These are phyloP conservation scores for Hylodesmum podocarpum DNA, from an alignment of 306 rosid species.

Conservation along the genomic window DNA sequence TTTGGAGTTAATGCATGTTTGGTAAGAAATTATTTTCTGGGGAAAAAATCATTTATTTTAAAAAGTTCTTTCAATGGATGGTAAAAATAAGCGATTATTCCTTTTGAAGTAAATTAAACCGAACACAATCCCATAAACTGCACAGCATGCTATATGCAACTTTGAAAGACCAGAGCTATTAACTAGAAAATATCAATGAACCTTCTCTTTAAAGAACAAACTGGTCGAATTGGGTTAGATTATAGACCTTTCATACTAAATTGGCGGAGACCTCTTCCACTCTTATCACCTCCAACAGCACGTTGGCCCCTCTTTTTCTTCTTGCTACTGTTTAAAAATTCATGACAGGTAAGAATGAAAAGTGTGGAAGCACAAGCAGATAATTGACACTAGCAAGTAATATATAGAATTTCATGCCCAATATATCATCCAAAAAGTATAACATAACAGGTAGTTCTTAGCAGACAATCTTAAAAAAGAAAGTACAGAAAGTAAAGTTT, in stretches of 20 bases:
- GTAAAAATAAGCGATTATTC: not conserved
- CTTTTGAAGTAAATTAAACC: not conserved
- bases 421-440: not conserved
- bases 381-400: constrained; percentile 7
- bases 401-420: not conserved
- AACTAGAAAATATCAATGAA: not conserved
- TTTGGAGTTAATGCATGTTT: not conserved
- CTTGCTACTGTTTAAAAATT: constrained; percentile 57
- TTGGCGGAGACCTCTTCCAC: constrained; percentile 98
- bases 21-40: not conserved
- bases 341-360: constrained; percentile 22
- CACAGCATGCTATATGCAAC: not conserved
- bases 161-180: not conserved
- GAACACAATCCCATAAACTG: not conserved
- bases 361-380: not conserved
- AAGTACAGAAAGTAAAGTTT: not conserved
- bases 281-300: constrained; percentile 93
- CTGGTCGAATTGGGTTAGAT: not conserved
- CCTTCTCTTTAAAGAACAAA: constrained; percentile 13
- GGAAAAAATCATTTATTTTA: not conserved
- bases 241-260: constrained; percentile 95
- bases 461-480: not conserved
- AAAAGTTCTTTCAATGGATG: not conserved
- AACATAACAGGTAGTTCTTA: not conserved
- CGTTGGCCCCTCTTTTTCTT: constrained; percentile 98